A percentile compares a stretch with the other conserved stretches of the same genome.
Conservation (phyloP, 306 rosid genomes). For the Vicia villosa region DNA sequence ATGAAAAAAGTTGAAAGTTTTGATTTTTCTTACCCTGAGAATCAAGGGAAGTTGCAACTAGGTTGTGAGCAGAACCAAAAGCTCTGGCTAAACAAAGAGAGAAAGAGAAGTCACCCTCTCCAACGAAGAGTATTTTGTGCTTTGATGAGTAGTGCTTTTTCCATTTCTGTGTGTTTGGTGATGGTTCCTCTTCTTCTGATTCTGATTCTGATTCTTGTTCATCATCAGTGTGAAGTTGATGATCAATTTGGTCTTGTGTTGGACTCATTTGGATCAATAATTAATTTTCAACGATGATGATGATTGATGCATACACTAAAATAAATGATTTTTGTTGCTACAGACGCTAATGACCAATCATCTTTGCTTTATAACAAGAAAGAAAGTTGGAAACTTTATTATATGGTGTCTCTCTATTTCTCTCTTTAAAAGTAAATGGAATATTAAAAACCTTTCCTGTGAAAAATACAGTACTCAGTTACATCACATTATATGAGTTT, state of each 20-base stretch:
- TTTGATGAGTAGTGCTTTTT: conserved; percentile 71
- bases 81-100: conserved; percentile 58
- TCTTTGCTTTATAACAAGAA: not conserved
- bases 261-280: conserved; percentile 23
- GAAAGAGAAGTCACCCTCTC: conserved; percentile 89
- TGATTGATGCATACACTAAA: too few relatives aligned
- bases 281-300: too few relatives aligned
- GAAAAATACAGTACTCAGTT: too few relatives aligned
- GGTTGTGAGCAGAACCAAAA: conserved; percentile 66
- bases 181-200: conserved; percentile 33
- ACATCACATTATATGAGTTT: too few relatives aligned
- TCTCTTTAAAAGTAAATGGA: not conserved
- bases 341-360: conserved; percentile 26
- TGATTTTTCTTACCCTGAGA: conserved; percentile 47
- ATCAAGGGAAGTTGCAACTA: conserved; percentile 81
- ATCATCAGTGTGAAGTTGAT: conserved; percentile 15
- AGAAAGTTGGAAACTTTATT: not conserved
- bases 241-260: not conserved
- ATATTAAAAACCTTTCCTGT: too few relatives aligned
- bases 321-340: not conserved
- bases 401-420: not conserved
- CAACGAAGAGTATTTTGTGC: conserved; percentile 66
- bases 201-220: conserved; percentile 28
- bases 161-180: conserved; percentile 52
- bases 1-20: conserved; percentile 25